phyloP scores from a whole-genome alignment of 352 stramenopile species.

The Pythium chondricola region DNA sequence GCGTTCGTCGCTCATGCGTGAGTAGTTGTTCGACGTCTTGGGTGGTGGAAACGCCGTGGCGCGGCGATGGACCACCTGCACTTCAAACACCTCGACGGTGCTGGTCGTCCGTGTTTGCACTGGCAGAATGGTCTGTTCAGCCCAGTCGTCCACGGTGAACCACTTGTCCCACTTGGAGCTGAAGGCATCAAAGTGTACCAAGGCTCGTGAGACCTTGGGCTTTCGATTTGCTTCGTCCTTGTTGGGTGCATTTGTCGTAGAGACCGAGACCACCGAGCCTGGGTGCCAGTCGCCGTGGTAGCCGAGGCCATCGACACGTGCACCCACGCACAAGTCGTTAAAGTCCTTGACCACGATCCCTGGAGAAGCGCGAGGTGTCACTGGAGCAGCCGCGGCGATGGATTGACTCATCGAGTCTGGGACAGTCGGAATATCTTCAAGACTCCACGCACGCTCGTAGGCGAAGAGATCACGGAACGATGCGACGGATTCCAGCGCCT shows the following conservation, averaged over 20 bases:
- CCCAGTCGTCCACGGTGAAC: conserved; percentile 55
- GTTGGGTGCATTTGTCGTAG: conserved; percentile 13
- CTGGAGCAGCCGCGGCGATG: background rate
- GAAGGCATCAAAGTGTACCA: conserved; percentile 68
- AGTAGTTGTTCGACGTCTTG: background rate
- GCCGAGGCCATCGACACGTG: conserved; percentile 49
- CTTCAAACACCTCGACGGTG: conserved; percentile 61
- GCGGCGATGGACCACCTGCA: conserved; percentile 67
- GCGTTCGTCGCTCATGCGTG: background rate
- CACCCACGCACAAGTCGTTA: conserved; percentile 40
- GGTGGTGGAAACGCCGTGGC: conserved; percentile 11
- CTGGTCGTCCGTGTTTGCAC: conserved; percentile 33
- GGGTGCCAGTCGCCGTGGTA: conserved; percentile 53
- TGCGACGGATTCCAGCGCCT: conserved; percentile 44
- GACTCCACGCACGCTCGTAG: conserved; percentile 64
- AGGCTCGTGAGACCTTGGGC: conserved; percentile 17
- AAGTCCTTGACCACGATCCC: conserved; percentile 26
- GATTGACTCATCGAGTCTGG: conserved; percentile 16
- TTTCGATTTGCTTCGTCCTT: background rate
- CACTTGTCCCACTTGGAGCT: conserved; percentile 71
- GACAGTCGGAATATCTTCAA: conserved; percentile 47
- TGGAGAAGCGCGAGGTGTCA: too few relatives aligned
- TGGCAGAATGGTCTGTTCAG: conserved; percentile 37
- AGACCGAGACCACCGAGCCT: conserved; percentile 40
- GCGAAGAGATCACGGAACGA: conserved; percentile 37